Percentiles rank a stretch among this genome's conserved stretches.
These are phyloP conservation scores for Penicillium sp. DNA, from an alignment of 2,329 filamentous ascomycete genomes.

Conservation along the genomic window DNA sequence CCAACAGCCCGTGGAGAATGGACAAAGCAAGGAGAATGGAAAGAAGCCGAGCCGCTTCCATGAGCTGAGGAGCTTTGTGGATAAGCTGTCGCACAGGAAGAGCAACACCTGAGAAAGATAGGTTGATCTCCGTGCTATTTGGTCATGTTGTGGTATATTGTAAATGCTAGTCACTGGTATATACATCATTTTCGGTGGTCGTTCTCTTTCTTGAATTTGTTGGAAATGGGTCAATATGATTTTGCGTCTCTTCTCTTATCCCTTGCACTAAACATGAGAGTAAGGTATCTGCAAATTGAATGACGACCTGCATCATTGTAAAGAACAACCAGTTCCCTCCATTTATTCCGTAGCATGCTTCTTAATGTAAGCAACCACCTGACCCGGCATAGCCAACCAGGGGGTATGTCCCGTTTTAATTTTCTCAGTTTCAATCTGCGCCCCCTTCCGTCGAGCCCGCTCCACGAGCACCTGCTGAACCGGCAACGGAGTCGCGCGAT, in stretches of 20 bases:
- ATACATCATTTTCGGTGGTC: background rate
- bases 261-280: background rate
- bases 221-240: background rate
- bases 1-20: background rate
- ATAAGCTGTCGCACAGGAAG: constrained; percentile 13
- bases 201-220: background rate
- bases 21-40: background rate
- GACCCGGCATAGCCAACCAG: constrained; percentile 28
- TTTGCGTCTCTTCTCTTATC: background rate
- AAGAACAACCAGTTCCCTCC: background rate
- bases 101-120: background rate
- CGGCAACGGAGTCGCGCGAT: constrained; percentile 29
- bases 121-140: background rate
- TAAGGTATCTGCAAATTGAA: background rate
- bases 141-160: background rate
- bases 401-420: constrained; percentile 30
- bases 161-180: background rate
- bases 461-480: constrained; percentile 35
- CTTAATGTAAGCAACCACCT: constrained; percentile 21
- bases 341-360: constrained; percentile 14
- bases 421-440: constrained; percentile 30
- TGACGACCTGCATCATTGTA: background rate
- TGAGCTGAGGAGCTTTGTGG: constrained; percentile 9
- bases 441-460: constrained; percentile 26
- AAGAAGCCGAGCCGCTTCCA: constrained; percentile 1